A percentile compares a stretch with the other conserved stretches of the same genome.
phyloP scores from a whole-genome alignment of 23 red algal species.

The Gracilaria vermiculophylla region DNA sequence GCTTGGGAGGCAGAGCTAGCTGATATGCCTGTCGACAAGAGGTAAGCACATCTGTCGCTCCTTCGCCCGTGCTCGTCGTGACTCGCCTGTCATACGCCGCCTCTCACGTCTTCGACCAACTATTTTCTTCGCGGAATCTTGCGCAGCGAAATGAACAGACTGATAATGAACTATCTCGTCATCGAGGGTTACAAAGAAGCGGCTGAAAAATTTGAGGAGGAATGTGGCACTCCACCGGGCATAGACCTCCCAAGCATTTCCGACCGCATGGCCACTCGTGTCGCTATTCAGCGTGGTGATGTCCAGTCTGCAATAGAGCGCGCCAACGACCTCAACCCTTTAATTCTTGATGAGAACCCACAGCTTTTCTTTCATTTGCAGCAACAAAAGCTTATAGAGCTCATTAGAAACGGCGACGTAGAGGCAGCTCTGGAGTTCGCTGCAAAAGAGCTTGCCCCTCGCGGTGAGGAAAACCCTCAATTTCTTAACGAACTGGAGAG shows the following conservation, averaged over 20 bases:
- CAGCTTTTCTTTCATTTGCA: slow-evolving; percentile 93
- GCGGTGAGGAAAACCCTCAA: slow-evolving; percentile 73
- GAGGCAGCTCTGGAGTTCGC: slow-evolving; percentile 89
- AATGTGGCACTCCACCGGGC: slow-evolving; percentile 73
- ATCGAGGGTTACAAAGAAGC: slow-evolving; percentile 98
- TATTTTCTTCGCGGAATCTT: not conserved
- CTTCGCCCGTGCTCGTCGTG: too few species aligned
- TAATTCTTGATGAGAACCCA: slow-evolving; percentile 86
- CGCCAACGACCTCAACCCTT: slow-evolving; percentile 84
- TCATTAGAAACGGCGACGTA: slow-evolving; percentile 83
- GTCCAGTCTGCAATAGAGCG: slow-evolving; percentile 79
- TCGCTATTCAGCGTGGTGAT: slow-evolving; percentile 84
- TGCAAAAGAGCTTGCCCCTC: slow-evolving; percentile 90
- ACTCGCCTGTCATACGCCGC: not conserved
- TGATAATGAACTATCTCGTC: slow-evolving; percentile 99
- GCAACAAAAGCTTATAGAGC: slow-evolving; percentile 96
- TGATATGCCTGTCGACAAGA: slow-evolving; percentile 72
- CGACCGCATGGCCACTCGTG: slow-evolving; percentile 84
- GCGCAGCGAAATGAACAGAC: slow-evolving; percentile 63
- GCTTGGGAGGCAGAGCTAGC: slow-evolving; percentile 75
- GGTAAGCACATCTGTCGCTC: slow-evolving; percentile 21
- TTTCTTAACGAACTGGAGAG: slow-evolving; percentile 91
- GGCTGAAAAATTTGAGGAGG: slow-evolving; percentile 78
- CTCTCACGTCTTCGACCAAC: not conserved
- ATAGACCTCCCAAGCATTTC: slow-evolving; percentile 86